Percentiles rank a stretch among this genome's conserved stretches.
phyloP scores from a whole-genome alignment of 2,329 filamentous ascomycete genomes.

The Periconia digitata region DNA sequence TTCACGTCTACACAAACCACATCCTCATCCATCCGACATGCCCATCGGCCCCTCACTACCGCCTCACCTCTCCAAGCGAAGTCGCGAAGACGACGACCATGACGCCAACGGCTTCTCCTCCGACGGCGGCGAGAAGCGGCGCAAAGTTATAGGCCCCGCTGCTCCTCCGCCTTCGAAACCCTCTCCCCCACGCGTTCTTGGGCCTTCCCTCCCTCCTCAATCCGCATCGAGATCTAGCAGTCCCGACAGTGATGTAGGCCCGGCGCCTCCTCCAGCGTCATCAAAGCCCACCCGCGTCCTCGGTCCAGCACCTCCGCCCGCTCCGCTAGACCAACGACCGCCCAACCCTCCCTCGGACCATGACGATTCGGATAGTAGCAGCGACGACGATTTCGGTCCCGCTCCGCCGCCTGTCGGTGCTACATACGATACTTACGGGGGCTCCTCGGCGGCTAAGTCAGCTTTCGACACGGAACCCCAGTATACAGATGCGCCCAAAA shows the following conservation, averaged over 20 bases:
- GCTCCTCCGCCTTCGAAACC: constrained; percentile 47
- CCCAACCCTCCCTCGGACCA: constrained; percentile 38
- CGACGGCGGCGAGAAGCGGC: constrained; percentile 52
- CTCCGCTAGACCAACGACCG: constrained; percentile 51
- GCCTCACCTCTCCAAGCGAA: constrained; percentile 60
- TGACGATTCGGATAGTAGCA: constrained; percentile 37
- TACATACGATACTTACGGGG: constrained; percentile 11
- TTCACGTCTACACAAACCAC: neutral
- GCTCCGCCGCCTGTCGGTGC: constrained; percentile 42
- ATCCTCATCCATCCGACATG: constrained; percentile 53
- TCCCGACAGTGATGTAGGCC: constrained; percentile 29
- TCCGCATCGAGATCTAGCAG: constrained; percentile 26
- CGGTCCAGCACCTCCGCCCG: constrained; percentile 58
- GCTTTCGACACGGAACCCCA: constrained; percentile 37
- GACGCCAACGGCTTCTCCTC: constrained; percentile 44
- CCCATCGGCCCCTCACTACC: constrained; percentile 71
- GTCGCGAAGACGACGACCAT: constrained; percentile 52
- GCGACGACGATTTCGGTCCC: constrained; percentile 51
- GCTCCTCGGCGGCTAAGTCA: constrained; percentile 19
- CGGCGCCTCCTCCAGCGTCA: constrained; percentile 48
- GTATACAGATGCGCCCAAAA: constrained; percentile 36
- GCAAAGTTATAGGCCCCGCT: constrained; percentile 58
- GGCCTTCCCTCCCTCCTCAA: constrained; percentile 56
- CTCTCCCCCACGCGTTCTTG: constrained; percentile 46
- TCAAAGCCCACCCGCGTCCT: constrained; percentile 44